phyloP scores from a whole-genome alignment of 805 yeast genomes.

The Cyberlindnera mississippiensis region DNA sequence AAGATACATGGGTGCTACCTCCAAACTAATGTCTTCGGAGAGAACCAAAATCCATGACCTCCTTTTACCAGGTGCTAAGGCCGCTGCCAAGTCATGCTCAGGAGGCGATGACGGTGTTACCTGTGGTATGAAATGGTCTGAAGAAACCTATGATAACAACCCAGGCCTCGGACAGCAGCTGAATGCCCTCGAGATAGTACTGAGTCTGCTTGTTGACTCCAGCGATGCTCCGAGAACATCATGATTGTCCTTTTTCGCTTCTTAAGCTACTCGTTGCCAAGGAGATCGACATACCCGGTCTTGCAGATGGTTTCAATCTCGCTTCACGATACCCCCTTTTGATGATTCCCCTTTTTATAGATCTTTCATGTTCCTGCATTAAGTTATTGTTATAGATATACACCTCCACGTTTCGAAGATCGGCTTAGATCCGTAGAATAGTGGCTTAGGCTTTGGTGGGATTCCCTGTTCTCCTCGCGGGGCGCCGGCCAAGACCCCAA shows the following conservation, averaged over 20 bases:
- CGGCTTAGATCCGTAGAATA: no score
- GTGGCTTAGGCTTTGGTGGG: no score
- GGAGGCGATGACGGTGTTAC: conserved; percentile 87
- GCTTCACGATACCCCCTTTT: no score
- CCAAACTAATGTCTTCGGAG: conserved; percentile 59
- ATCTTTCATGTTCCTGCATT: no score
- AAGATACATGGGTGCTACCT: conserved; percentile 69
- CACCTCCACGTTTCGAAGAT: no score
- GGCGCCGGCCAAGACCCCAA: no score
- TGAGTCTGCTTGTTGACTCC: conserved; percentile 35
- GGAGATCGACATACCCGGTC: background rate
- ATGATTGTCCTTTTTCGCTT: background rate
- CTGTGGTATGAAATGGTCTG: conserved; percentile 81
- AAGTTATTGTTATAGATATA: no score
- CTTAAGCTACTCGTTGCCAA: background rate
- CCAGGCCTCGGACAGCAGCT: conserved; percentile 91
- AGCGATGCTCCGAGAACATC: conserved; percentile 4
- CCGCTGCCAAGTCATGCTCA: conserved; percentile 78
- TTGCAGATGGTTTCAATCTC: no score
- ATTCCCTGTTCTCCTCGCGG: no score
- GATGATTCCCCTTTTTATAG: no score
- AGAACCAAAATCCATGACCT: conserved; percentile 30
- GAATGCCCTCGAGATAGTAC: conserved; percentile 68
- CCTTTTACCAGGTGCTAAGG: conserved; percentile 50
- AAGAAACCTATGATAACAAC: conserved; percentile 57